Percentiles rank a stretch among this genome's conserved stretches.
These are phyloP conservation scores for Aspergillus asperescens DNA, from an alignment of 495 filamentous ascomycete genomes.

Conservation along the genomic window DNA sequence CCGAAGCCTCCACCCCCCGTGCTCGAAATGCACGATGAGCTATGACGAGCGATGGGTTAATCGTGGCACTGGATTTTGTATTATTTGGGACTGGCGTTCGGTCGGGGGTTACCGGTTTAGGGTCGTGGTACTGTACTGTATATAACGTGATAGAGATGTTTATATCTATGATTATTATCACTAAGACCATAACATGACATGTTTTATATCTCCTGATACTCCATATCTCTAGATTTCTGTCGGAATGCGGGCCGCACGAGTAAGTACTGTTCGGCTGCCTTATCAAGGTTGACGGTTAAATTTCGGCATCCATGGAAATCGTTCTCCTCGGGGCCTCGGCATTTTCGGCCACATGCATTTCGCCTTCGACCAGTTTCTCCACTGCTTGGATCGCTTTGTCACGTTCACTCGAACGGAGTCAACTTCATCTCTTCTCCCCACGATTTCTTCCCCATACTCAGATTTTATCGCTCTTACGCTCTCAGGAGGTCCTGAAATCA, in stretches of 20 bases:
- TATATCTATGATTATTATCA: not conserved
- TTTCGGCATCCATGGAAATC: too few relatives aligned
- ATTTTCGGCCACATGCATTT: slow-evolving; percentile 14
- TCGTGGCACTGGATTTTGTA: not conserved
- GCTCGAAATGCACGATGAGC: slow-evolving; percentile 55
- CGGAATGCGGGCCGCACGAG: too few relatives aligned
- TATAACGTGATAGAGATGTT: not conserved
- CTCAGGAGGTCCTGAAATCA: not conserved
- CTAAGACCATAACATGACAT: too few relatives aligned
- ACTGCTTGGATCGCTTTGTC: slow-evolving; percentile 4
- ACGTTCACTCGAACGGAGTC: not conserved
- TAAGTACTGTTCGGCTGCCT: too few relatives aligned
- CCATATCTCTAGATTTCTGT: too few relatives aligned
- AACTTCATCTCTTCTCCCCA: slow-evolving; percentile 12
- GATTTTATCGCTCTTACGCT: slow-evolving; percentile 8
- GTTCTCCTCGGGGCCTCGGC: slow-evolving; percentile 13
- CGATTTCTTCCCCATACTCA: slow-evolving; percentile 13
- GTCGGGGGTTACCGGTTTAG: not conserved
- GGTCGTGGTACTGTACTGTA: not conserved
- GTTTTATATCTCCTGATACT: too few relatives aligned
- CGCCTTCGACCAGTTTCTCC: slow-evolving; percentile 9
- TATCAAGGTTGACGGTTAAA: too few relatives aligned
- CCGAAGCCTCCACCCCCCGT: slow-evolving; percentile 21
- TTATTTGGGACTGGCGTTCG: not conserved
- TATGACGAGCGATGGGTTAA: slow-evolving; percentile 30